Evolutionary conservation across 2,329 filamentous ascomycete genomes (phyloP).

Genomic region (Fusarium incarnatum): DNA sequence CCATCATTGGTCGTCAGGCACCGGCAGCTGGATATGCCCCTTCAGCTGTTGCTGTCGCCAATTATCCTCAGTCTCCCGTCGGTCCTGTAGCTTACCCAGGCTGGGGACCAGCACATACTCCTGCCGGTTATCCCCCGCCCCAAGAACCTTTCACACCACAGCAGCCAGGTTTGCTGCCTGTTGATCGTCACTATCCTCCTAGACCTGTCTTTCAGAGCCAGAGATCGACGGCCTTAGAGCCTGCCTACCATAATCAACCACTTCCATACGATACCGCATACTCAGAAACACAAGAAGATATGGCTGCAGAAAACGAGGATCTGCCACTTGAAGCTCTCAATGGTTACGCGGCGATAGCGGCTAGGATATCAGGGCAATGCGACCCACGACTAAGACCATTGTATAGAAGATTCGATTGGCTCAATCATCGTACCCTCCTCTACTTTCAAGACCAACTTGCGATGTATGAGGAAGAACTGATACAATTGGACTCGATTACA

Average conservation of each 20-base stretch:
- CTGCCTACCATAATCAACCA: slow-evolving; percentile 3
- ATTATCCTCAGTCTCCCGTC: slow-evolving; percentile 26
- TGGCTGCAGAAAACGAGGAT: slow-evolving; percentile 47
- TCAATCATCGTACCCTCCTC: slow-evolving; percentile 85
- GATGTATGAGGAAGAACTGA: slow-evolving; percentile 83
- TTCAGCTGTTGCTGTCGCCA: slow-evolving; percentile 6
- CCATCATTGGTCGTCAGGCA: slow-evolving; percentile 10
- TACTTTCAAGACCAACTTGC: slow-evolving; percentile 87
- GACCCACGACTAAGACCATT: slow-evolving; percentile 65
- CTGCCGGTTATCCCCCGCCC: slow-evolving; percentile 28
- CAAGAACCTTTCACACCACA: slow-evolving; percentile 23
- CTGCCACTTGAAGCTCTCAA: slow-evolving; percentile 56
- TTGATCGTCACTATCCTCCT: slow-evolving; percentile 21
- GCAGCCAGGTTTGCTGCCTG: neutral
- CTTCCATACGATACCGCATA: slow-evolving; percentile 11
- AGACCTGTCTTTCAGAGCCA: slow-evolving; percentile 15
- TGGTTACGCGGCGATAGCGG: slow-evolving; percentile 73
- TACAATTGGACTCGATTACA: slow-evolving; percentile 71
- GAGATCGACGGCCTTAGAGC: neutral
- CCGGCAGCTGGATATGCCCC: slow-evolving; percentile 11
- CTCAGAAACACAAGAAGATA: slow-evolving; percentile 17
- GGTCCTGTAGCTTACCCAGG: slow-evolving; percentile 9
- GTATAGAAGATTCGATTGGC: slow-evolving; percentile 83
- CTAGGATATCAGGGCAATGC: slow-evolving; percentile 57
- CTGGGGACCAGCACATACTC: slow-evolving; percentile 29